Evolutionary conservation across 345 rosid species (phyloP), one percentile per base, ranked within the genome.

Genomic region (Dipteronia dyeriana): DNA sequence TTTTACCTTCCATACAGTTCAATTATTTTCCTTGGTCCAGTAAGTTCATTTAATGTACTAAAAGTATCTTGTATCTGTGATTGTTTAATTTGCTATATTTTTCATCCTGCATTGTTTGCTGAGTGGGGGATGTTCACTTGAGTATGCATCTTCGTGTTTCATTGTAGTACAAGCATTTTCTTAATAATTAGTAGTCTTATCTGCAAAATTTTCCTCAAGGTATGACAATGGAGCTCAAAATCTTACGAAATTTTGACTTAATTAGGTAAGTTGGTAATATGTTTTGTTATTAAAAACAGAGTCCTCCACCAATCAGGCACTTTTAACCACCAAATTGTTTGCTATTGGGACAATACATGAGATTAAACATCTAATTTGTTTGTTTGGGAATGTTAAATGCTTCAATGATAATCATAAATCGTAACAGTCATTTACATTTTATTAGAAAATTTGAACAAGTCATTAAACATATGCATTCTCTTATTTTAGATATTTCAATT

Each of bases 271-370:
- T 38, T 7, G 43, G 43, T 7, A 39, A 5, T 39, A 39, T 41
- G 45, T 41, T 41, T 41, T 41, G 11, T 41, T 41, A 41, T 41
- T 41, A 11, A 41, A 41, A 41, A 41, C 45, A 41, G 45, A 41
- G 61, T 63, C 64, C 70, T 64, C 16, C 54, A 63, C 17, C 47
- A 63, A 26, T 26, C 62, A 74, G 22, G 16, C 25, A 61, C 39
- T 41, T 59, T 23, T 61, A 43, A 56, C 57, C 14, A 4, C 75
- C 5, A 23, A n/a, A 29, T 74, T 43, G 9, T 19, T n/a, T 49
- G 31, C 64, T 59, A 22, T 20, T n/a, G 22, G 20, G 63, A 26
- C 63, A n/a, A 59, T 20, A 59, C 26, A 22, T 59, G 63, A 9
- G 26, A 59, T 5, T 2, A 22, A 59, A 59, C 10, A 8, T 59